phyloP scores from a whole-genome alignment of 2,329 filamentous ascomycete species.

The Aspergillus pseudoglaucus region DNA sequence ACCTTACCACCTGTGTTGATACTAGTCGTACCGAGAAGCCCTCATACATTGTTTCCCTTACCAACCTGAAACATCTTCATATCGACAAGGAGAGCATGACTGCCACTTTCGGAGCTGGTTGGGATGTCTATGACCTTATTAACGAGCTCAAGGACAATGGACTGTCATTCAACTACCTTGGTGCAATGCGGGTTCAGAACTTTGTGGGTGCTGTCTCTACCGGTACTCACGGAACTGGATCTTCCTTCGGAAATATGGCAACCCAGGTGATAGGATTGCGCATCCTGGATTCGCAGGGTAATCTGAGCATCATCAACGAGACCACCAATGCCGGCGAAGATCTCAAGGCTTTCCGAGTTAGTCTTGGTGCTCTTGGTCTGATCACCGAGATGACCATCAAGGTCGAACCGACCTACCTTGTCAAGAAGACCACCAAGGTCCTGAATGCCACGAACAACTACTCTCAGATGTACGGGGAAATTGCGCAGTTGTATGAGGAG shows the following conservation, averaged over 20 bases:
- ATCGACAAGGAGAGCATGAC: slow-evolving; percentile 11
- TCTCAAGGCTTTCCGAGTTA: slow-evolving; percentile 13
- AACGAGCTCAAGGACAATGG: slow-evolving; percentile 9
- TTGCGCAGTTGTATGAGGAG: slow-evolving; percentile 8
- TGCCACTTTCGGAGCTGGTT: slow-evolving; percentile 16
- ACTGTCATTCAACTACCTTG: slow-evolving; percentile 12
- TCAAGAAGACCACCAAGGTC: slow-evolving; percentile 10
- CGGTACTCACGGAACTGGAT: slow-evolving; percentile 14
- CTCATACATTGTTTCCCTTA: slow-evolving; percentile 12
- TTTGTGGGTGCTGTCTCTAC: slow-evolving; percentile 13
- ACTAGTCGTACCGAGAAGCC: slow-evolving; percentile 7
- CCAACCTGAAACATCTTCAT: slow-evolving; percentile 9
- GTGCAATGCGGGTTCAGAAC: slow-evolving; percentile 14
- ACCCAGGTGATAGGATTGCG: slow-evolving; percentile 11
- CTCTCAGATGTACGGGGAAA: slow-evolving; percentile 7
- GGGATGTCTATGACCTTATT: slow-evolving; percentile 14
- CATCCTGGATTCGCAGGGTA: slow-evolving; percentile 13
- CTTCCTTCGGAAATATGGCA: slow-evolving; percentile 8
- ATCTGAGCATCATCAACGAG: slow-evolving; percentile 8
- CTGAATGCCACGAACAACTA: slow-evolving; percentile 10
- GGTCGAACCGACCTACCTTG: slow-evolving; percentile 7
- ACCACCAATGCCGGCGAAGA: slow-evolving; percentile 6
- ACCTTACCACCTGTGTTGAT: slow-evolving; percentile 12
- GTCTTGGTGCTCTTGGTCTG: slow-evolving; percentile 15
- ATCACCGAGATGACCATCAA: slow-evolving; percentile 14